phyloP scores from a whole-genome alignment of 148 eudicot genomes.

The Dianthus caryophyllus region DNA sequence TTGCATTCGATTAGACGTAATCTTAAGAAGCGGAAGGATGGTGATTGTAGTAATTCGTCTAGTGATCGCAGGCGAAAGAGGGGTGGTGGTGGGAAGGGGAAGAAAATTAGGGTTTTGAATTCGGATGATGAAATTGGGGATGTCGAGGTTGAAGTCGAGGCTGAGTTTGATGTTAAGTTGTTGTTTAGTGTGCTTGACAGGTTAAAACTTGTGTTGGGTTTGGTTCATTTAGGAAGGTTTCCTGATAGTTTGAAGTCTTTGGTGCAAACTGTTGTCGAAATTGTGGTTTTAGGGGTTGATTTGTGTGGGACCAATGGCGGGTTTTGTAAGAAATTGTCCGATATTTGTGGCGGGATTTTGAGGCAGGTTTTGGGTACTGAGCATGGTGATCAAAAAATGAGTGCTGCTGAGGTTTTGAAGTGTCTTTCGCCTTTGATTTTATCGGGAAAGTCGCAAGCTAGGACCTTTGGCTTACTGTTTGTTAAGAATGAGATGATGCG shows the following conservation, averaged over 20 bases:
- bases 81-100: conserved; percentile 33
- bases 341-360: conserved; percentile 47
- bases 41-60: conserved; percentile 10
- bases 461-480: conserved; percentile 51
- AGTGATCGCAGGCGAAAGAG: conserved; percentile 4
- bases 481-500: conserved; percentile 51
- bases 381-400: conserved; percentile 59
- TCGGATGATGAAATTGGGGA: conserved; percentile 16
- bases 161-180: conserved; percentile 47
- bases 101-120: conserved; percentile 30
- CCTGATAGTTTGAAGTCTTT: conserved; percentile 76
- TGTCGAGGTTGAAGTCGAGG: conserved; percentile 22
- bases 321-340: conserved; percentile 49
- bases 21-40: conserved; percentile 36
- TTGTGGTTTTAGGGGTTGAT: conserved; percentile 57
- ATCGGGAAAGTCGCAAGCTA: conserved; percentile 51
- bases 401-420: conserved; percentile 73
- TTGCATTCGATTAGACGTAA: conserved; percentile 56
- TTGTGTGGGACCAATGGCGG: conserved; percentile 39
- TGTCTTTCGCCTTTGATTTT: conserved; percentile 51
- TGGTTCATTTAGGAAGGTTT: conserved; percentile 83
- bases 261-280: conserved; percentile 62
- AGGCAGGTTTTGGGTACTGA: conserved; percentile 50
- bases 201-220: conserved; percentile 52
- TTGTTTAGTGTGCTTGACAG: conserved; percentile 56